Percentiles rank a stretch among this genome's conserved stretches.
phyloP scores from a whole-genome alignment of 2,329 filamentous ascomycete species.

The Neospermospora avenae region DNA sequence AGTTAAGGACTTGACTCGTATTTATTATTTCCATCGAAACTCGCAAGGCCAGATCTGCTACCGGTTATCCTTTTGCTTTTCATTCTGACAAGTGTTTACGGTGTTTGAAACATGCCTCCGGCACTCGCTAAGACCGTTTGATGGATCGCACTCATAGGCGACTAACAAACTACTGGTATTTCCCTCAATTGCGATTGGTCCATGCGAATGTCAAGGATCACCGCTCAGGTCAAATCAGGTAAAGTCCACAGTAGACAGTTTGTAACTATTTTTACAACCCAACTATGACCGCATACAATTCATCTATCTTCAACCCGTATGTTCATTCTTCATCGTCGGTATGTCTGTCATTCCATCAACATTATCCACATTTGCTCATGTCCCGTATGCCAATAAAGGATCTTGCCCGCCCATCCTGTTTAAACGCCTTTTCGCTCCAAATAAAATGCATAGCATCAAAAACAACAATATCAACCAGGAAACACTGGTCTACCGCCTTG shows the following conservation, averaged over 20 bases:
- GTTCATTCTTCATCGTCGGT: slow-evolving; percentile 1
- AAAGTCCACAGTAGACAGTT: not conserved
- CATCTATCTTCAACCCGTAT: not conserved
- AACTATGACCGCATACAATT: not conserved
- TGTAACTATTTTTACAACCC: not conserved
- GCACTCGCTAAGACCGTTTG: not conserved
- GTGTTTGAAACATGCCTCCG: not conserved
- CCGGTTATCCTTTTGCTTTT: not conserved
- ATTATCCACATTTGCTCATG: not conserved
- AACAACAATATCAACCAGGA: not conserved
- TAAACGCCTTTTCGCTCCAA: slow-evolving; percentile 11
- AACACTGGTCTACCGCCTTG: slow-evolving; percentile 5
- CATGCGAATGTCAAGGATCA: not conserved
- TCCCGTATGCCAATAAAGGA: not conserved
- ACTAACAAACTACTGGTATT: not conserved
- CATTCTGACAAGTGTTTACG: not conserved
- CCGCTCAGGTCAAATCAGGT: not conserved
- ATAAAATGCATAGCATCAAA: slow-evolving; percentile 1
- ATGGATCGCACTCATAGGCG: not conserved
- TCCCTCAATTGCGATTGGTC: not conserved
- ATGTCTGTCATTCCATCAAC: not conserved
- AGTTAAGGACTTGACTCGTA: not conserved
- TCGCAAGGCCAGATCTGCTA: not conserved
- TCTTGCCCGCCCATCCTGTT: not conserved
- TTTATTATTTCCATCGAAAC: not conserved